These are phyloP conservation scores for Blastocystis hominis DNA, from an alignment of 352 stramenopile genomes.

Conservation along the genomic window DNA sequence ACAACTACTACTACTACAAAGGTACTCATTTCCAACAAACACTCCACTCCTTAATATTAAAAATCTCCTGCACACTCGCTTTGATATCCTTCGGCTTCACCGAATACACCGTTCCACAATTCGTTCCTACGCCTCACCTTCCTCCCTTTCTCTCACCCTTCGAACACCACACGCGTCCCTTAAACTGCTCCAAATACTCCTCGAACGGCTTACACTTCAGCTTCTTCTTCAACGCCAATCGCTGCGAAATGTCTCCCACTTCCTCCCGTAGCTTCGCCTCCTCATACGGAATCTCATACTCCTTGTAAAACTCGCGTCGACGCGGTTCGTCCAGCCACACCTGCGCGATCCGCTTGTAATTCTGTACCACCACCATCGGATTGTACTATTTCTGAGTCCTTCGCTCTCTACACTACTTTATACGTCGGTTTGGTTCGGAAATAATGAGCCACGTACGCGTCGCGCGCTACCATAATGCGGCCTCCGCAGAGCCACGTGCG, in stretches of 20 bases:
- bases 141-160: background rate
- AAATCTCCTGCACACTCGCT: constrained; percentile 21
- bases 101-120: constrained; percentile 21
- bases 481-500: constrained; percentile 54
- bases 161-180: constrained; percentile 15
- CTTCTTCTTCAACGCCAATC: constrained; percentile 36
- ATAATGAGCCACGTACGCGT: constrained; percentile 47
- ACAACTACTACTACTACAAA: background rate
- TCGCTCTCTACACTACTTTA: background rate
- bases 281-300: background rate
- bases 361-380: background rate
- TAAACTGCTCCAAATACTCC: constrained; percentile 35
- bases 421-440: constrained; percentile 50
- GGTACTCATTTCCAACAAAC: constrained; percentile 27
- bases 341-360: constrained; percentile 45
- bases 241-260: constrained; percentile 28
- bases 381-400: background rate
- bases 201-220: constrained; percentile 45
- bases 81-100: constrained; percentile 18
- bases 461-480: constrained; percentile 38
- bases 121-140: background rate
- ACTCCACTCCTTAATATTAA: constrained; percentile 32
- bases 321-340: constrained; percentile 27
- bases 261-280: background rate
- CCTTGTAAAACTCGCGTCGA: constrained; percentile 37